These are phyloP conservation scores for Helenozyma rhizophorensis DNA, from an alignment of 805 yeast species.

Conservation along the genomic window DNA sequence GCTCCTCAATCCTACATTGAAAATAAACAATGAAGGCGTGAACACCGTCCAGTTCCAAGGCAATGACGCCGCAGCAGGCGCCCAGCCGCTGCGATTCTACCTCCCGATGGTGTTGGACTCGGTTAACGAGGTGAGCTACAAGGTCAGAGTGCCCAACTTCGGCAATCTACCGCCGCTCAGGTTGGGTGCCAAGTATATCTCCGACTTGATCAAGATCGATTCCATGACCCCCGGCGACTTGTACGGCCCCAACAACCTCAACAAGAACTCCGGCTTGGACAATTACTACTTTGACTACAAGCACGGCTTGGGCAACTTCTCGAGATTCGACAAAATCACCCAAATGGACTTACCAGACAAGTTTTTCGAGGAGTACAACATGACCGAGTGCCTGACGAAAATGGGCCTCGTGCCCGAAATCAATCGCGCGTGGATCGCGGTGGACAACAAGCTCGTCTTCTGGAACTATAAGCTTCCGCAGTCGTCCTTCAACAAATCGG, in stretches of 20 bases:
- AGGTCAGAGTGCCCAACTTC: slow-evolving; percentile 45
- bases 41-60: slow-evolving; percentile 29
- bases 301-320: slow-evolving; percentile 46
- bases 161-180: slow-evolving; percentile 49
- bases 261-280: slow-evolving; percentile 48
- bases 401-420: slow-evolving; percentile 84
- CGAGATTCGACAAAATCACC: slow-evolving; percentile 73
- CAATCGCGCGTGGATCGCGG: slow-evolving; percentile 78
- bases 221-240: slow-evolving; percentile 53
- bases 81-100: slow-evolving; percentile 24
- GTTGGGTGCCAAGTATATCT: slow-evolving; percentile 61
- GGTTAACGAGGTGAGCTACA: slow-evolving; percentile 38
- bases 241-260: slow-evolving; percentile 55
- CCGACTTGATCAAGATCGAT: slow-evolving; percentile 53
- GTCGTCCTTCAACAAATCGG: slow-evolving; percentile 37
- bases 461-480: slow-evolving; percentile 74
- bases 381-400: slow-evolving; percentile 60
- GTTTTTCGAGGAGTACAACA: slow-evolving; percentile 66
- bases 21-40: slow-evolving; percentile 20
- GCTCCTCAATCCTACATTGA: slow-evolving; percentile 30
- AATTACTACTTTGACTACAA: slow-evolving; percentile 54
- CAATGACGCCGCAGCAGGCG: slow-evolving; percentile 17
- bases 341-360: slow-evolving; percentile 76
- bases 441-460: slow-evolving; percentile 73
- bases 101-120: slow-evolving; percentile 32